Evolutionary conservation across 352 stramenopile genomes (phyloP).

Genomic region (Elongisporangium anandrum): DNA sequence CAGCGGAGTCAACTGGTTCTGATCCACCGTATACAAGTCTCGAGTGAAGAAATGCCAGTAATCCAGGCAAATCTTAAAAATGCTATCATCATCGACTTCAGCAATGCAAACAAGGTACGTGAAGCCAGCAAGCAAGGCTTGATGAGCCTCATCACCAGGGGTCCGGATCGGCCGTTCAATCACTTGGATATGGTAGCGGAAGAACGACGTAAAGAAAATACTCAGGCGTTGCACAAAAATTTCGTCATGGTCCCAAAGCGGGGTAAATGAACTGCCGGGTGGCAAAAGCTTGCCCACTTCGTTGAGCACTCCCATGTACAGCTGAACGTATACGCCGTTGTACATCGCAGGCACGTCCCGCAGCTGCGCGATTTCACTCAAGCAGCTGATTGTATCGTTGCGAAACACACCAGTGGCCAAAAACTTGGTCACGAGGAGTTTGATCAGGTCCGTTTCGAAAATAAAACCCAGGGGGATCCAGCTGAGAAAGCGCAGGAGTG

Average conservation of each 20-base stretch:
- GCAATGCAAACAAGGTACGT: slow-evolving; percentile 91
- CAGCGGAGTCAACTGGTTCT: slow-evolving; percentile 69
- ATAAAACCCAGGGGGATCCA: slow-evolving; percentile 99
- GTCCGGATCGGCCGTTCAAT: slow-evolving; percentile 88
- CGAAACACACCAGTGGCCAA: slow-evolving; percentile 92
- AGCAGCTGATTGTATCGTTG: slow-evolving; percentile 96
- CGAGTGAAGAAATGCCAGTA: slow-evolving; percentile 97
- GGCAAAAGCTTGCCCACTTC: slow-evolving; percentile 91
- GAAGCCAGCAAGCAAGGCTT: slow-evolving; percentile 90
- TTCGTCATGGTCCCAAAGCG: slow-evolving; percentile 92
- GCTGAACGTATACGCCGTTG: slow-evolving; percentile 91
- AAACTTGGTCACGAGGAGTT: slow-evolving; percentile 96
- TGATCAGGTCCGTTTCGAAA: slow-evolving; percentile 96
- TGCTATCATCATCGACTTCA: slow-evolving; percentile 92
- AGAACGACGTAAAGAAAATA: slow-evolving; percentile 97
- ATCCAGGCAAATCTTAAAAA: slow-evolving; percentile 99
- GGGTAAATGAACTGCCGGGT: slow-evolving; percentile 90
- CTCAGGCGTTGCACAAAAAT: slow-evolving; percentile 97
- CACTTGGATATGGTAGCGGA: slow-evolving; percentile 92
- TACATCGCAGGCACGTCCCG: slow-evolving; percentile 92
- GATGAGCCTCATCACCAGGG: slow-evolving; percentile 83
- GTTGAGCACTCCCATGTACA: slow-evolving; percentile 94
- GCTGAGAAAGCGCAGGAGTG: slow-evolving; percentile 96
- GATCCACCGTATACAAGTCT: slow-evolving; percentile 93
- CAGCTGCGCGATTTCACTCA: slow-evolving; percentile 97